phyloP scores from a whole-genome alignment of 129 eudicot genomes.

The Escallonia herrerae region DNA sequence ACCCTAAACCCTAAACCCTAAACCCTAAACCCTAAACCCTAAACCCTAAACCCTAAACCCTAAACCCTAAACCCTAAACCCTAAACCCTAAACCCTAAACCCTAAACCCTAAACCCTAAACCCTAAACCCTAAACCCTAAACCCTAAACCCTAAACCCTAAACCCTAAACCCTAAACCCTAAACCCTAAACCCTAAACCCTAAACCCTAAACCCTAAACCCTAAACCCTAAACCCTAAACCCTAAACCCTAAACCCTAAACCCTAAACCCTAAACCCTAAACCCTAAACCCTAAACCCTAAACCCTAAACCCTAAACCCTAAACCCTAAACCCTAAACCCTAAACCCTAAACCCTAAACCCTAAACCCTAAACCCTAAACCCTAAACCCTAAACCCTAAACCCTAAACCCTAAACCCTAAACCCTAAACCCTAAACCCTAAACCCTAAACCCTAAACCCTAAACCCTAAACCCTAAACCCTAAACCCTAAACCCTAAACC shows the following conservation, averaged over 20 bases:
- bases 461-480: not conserved
- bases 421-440: not conserved
- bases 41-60: slow-evolving; percentile 12
- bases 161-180: slow-evolving; percentile 17
- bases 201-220: slow-evolving; percentile 18
- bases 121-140: slow-evolving; percentile 15
- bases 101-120: slow-evolving; percentile 22
- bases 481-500: not conserved
- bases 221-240: slow-evolving; percentile 11
- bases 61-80: slow-evolving; percentile 20
- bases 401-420: not conserved
- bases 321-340: slow-evolving; percentile 16
- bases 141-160: slow-evolving; percentile 17
- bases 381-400: slow-evolving; percentile 4
- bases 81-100: slow-evolving; percentile 19
- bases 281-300: slow-evolving; percentile 9
- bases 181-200: slow-evolving; percentile 20
- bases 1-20: slow-evolving; percentile 4
- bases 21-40: slow-evolving; percentile 4
- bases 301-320: slow-evolving; percentile 5
- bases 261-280: slow-evolving; percentile 18
- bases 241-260: slow-evolving; percentile 12
- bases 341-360: slow-evolving; percentile 19
- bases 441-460: not conserved
- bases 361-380: slow-evolving; percentile 6